A percentile compares a stretch with the other conserved stretches of the same genome.
phyloP scores from a whole-genome alignment of 2,329 filamentous ascomycete genomes.

The Fusarium praegraminearum region DNA sequence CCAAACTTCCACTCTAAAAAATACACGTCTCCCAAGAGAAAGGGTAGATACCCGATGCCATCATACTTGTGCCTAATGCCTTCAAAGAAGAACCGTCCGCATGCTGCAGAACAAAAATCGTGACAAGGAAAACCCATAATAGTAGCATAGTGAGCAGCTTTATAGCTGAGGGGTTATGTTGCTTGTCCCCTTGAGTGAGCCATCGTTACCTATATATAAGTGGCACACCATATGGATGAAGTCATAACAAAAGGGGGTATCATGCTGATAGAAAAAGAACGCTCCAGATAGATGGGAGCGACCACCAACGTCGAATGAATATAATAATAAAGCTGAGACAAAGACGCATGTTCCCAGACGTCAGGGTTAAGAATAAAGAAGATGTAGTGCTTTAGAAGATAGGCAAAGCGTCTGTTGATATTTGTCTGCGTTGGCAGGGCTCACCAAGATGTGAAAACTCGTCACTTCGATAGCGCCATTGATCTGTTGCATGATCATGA shows the following conservation, averaged over 20 bases:
- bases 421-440: conserved; percentile 32
- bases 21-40: conserved; percentile 10
- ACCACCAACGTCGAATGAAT: conserved; percentile 13
- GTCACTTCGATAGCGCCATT: conserved; percentile 30
- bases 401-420: conserved; percentile 32
- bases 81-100: conserved; percentile 9
- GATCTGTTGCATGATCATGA: conserved; percentile 2
- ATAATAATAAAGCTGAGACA: conserved; percentile 14
- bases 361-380: not conserved
- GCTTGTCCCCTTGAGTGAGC: conserved; percentile 5
- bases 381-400: conserved; percentile 23
- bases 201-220: conserved; percentile 4
- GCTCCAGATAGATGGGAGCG: conserved; percentile 1
- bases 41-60: conserved; percentile 12
- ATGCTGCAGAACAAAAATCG: conserved; percentile 4
- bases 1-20: conserved; percentile 6
- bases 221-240: conserved; percentile 12
- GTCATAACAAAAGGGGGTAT: conserved; percentile 38
- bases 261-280: conserved; percentile 19
- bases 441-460: conserved; percentile 22
- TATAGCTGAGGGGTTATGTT: conserved; percentile 2
- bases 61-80: conserved; percentile 25
- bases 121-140: not conserved
- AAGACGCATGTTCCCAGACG: not conserved
- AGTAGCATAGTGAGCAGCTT: conserved; percentile 11